Evolutionary conservation across 1,284 basidiomycete species (phyloP).

Genomic region (Volvariella volvacea): DNA sequence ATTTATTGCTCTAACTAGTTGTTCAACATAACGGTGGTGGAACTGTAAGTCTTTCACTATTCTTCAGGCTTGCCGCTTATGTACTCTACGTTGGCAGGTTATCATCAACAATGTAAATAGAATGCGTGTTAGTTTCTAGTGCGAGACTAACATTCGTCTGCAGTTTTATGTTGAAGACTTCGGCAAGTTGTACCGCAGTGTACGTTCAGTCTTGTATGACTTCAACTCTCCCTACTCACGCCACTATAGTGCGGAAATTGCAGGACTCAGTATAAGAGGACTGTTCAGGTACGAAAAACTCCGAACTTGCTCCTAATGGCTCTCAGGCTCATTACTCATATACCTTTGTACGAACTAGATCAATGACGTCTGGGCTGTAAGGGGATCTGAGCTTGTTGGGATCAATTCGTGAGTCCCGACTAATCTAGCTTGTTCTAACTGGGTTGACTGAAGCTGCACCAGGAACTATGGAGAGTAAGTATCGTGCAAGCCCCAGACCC

Average conservation of each 20-base stretch:
- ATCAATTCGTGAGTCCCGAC: constrained; percentile 28
- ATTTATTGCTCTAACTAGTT: no score
- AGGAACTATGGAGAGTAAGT: constrained; percentile 24
- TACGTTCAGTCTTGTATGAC: constrained; percentile 1
- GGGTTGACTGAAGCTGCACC: neutral
- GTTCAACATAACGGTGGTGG: constrained; percentile 31
- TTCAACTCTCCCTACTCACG: neutral
- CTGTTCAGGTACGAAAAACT: constrained; percentile 3
- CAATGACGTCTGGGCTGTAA: constrained; percentile 28
- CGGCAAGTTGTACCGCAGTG: constrained; percentile 22
- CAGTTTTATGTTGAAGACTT: constrained; percentile 22
- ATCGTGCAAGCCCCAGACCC: no score
- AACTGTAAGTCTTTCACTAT: constrained; percentile 11
- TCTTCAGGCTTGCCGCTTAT: neutral
- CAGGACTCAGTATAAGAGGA: constrained; percentile 11
- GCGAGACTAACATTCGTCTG: neutral
- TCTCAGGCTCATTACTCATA: constrained; percentile 1
- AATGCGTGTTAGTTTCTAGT: neutral
- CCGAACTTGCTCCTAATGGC: neutral
- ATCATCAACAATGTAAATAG: constrained; percentile 27
- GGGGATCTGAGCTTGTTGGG: constrained; percentile 20
- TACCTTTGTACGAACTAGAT: no score
- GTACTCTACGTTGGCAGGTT: constrained; percentile 13
- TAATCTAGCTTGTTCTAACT: neutral
- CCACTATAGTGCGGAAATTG: constrained; percentile 12